phyloP scores from a whole-genome alignment of 495 filamentous ascomycete genomes.

The Neurospora pannonica region DNA sequence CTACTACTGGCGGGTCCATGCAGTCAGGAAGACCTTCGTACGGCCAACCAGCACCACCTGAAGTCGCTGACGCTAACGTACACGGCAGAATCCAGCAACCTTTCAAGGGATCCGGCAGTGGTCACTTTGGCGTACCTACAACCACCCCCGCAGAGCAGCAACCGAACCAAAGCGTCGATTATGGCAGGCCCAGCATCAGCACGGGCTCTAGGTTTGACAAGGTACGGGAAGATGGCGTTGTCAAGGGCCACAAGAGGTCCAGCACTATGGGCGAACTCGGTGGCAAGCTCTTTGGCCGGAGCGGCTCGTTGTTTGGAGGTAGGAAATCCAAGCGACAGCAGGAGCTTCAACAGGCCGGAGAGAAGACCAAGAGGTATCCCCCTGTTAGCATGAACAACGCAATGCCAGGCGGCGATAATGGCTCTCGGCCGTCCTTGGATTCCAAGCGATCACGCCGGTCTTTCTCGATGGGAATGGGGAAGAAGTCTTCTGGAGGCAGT shows the following conservation, averaged over 20 bases:
- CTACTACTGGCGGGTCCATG: slow-evolving; percentile 76
- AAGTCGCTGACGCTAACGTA: slow-evolving; percentile 80
- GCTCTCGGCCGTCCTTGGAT: slow-evolving; percentile 67
- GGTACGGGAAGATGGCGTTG: slow-evolving; percentile 22
- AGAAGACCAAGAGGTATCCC: slow-evolving; percentile 56
- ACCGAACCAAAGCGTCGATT: slow-evolving; percentile 27
- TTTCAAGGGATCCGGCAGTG: slow-evolving; percentile 53
- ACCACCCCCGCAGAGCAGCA: slow-evolving; percentile 49
- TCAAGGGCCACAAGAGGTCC: slow-evolving; percentile 78
- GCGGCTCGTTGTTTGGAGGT: slow-evolving; percentile 66
- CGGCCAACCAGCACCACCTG: slow-evolving; percentile 77
- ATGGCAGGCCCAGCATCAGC: slow-evolving; percentile 52
- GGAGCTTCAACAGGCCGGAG: slow-evolving; percentile 28
- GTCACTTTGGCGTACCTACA: slow-evolving; percentile 60
- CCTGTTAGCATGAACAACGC: slow-evolving; percentile 70
- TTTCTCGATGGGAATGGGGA: slow-evolving; percentile 61
- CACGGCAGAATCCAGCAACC: slow-evolving; percentile 88
- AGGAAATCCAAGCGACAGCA: slow-evolving; percentile 35
- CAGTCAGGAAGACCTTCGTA: slow-evolving; percentile 78
- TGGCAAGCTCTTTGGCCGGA: slow-evolving; percentile 70
- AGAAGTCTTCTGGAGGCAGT: slow-evolving; percentile 54
- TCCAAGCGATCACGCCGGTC: slow-evolving; percentile 59
- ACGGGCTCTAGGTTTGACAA: slow-evolving; percentile 42
- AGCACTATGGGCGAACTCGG: slow-evolving; percentile 77
- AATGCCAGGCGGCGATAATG: slow-evolving; percentile 28